Conservation (phyloP, 139 green algal species). For the Chlorella sp. region DNA sequence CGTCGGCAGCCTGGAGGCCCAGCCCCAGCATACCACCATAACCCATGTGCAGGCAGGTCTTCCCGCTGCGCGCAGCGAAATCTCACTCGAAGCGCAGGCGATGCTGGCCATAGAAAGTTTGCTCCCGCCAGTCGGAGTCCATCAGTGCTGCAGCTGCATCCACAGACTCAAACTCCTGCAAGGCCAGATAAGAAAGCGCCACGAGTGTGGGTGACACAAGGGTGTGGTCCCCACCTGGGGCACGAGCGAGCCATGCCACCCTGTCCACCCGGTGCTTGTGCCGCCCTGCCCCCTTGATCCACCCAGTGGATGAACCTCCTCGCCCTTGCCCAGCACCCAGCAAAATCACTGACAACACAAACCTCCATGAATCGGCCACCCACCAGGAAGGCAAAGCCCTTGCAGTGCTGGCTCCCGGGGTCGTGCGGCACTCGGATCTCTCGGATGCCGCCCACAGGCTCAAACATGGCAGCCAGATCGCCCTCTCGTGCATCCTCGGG, state of each 20-base stretch:
- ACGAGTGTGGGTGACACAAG: neutral
- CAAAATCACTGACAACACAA: neutral
- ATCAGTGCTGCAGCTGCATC: slow-evolving; percentile 63
- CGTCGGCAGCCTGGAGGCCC: no score
- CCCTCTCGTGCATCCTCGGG: slow-evolving; percentile 40
- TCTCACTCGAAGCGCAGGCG: slow-evolving; percentile 62
- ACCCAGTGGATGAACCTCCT: slow-evolving; percentile 2
- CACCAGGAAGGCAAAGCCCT: slow-evolving; percentile 61
- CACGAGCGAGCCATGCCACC: neutral
- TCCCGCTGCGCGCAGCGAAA: neutral
- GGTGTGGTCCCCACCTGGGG: no score
- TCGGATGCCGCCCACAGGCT: slow-evolving; percentile 47
- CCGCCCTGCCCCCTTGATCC: neutral
- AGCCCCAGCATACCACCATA: no score
- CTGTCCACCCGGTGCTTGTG: no score
- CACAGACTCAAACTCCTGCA: slow-evolving; percentile 59
- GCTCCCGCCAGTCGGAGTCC: slow-evolving; percentile 45
- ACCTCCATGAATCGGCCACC: neutral
- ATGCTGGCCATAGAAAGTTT: slow-evolving; percentile 31
- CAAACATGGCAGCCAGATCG: slow-evolving; percentile 42
- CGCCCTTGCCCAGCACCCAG: neutral
- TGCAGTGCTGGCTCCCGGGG: slow-evolving; percentile 21
- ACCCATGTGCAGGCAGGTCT: no score
- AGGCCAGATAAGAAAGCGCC: no score
- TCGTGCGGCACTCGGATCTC: slow-evolving; percentile 54